A percentile compares a stretch with the other conserved stretches of the same genome.
phyloP scores from a whole-genome alignment of 495 filamentous ascomycete species.

The Xylaria sp. region DNA sequence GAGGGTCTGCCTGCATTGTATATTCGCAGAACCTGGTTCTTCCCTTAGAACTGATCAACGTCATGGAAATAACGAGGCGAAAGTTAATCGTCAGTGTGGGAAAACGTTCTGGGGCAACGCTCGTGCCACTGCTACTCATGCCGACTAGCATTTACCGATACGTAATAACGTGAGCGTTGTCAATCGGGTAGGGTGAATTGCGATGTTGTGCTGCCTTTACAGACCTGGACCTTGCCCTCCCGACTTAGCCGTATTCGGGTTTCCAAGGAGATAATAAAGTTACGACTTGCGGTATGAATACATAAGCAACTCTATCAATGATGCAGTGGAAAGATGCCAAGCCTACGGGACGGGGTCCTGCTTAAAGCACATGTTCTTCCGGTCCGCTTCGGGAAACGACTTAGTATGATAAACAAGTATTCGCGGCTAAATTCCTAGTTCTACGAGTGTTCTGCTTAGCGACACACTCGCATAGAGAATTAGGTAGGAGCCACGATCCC shows the following conservation, averaged over 20 bases:
- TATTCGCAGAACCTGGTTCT: not conserved
- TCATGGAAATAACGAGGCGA: no score
- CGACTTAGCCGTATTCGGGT: not conserved
- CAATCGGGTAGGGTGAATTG: not conserved
- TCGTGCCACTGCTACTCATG: no score
- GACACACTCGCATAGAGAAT: not conserved
- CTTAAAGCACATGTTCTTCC: constrained; percentile 15
- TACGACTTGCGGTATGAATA: not conserved
- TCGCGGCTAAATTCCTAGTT: constrained; percentile 20
- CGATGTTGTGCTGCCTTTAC: not conserved
- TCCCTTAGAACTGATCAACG: not conserved
- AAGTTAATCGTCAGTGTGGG: not conserved
- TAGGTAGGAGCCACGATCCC: not conserved
- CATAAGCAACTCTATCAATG: not conserved
- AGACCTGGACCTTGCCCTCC: not conserved
- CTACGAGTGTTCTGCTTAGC: not conserved
- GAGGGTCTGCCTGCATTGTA: not conserved
- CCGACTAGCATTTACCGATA: not conserved
- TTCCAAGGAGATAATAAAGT: constrained; percentile 3
- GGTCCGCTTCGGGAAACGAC: constrained; percentile 20
- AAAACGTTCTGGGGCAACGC: not conserved
- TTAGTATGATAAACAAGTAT: not conserved
- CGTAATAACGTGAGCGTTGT: not conserved
- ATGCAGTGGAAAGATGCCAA: not conserved
- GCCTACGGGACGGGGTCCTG: not conserved